These are phyloP conservation scores for Mycosarcoma mackinlayi DNA, from an alignment of 1,284 basidiomycete genomes.

Conservation along the genomic window DNA sequence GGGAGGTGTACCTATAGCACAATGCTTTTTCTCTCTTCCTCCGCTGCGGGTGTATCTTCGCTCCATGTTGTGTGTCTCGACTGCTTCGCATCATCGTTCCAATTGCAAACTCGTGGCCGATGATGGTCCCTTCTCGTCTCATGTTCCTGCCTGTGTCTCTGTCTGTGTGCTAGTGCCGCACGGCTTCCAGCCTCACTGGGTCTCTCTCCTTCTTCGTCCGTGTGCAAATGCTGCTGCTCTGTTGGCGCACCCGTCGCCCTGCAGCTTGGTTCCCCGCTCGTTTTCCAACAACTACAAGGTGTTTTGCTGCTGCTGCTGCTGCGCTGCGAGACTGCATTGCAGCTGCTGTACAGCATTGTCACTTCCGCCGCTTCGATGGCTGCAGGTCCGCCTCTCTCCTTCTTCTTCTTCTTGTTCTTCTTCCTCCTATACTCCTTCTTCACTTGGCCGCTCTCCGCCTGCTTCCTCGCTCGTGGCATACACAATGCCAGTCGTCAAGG, in stretches of 20 bases:
- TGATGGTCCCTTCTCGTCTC: neutral
- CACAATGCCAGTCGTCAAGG: constrained; percentile 24
- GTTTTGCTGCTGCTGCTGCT: neutral
- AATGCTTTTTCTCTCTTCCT: neutral
- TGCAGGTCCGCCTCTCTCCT: neutral
- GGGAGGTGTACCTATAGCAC: too few species aligned
- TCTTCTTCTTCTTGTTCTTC: neutral
- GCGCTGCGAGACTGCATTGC: neutral
- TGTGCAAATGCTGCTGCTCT: constrained; percentile 20
- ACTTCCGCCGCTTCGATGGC: neutral
- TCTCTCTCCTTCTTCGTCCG: constrained; percentile 4
- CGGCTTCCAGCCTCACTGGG: neutral
- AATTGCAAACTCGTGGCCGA: neutral
- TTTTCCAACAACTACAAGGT: neutral
- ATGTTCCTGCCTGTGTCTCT: too few species aligned
- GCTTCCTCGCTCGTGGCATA: constrained; percentile 3
- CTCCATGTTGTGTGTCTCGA: neutral
- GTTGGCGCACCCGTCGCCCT: neutral
- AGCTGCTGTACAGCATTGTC: neutral
- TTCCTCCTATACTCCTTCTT: neutral
- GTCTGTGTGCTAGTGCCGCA: too few species aligned
- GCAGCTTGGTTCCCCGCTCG: constrained; percentile 27
- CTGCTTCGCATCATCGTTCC: neutral
- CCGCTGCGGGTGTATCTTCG: too few species aligned
- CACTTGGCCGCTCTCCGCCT: too few species aligned